Percentiles rank a stretch among this genome's conserved stretches.
Evolutionary conservation across 257 asterid species (phyloP).

Genomic region (Schizonepeta tenuifolia): DNA sequence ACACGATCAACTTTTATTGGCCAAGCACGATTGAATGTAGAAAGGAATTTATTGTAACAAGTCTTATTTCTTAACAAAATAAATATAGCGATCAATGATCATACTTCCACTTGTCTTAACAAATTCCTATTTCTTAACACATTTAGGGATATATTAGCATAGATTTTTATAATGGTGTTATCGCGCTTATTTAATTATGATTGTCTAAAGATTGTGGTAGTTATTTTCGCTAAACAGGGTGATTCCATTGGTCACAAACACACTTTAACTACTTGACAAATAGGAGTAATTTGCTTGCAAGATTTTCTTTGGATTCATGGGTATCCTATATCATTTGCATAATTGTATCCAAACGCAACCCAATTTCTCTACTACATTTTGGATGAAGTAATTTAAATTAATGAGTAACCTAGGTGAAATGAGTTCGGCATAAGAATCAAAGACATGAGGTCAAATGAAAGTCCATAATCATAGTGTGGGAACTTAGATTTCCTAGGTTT

Average conservation of each 20-base stretch:
- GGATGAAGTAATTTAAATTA: not conserved
- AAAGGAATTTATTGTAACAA: not conserved
- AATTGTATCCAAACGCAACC: not conserved
- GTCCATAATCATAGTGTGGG: not conserved
- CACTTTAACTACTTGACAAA: not conserved
- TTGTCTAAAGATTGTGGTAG: not conserved
- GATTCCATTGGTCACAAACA: not conserved
- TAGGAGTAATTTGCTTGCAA: too few species aligned
- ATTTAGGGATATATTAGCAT: not conserved
- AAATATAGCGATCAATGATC: too few species aligned
- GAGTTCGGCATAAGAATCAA: not conserved
- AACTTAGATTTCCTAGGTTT: not conserved
- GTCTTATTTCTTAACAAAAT: not conserved
- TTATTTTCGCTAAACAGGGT: not conserved
- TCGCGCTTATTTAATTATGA: not conserved
- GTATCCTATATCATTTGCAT: too few species aligned
- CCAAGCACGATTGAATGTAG: not conserved
- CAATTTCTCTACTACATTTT: not conserved
- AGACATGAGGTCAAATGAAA: not conserved
- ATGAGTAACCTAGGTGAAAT: not conserved
- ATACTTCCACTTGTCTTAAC: not conserved
- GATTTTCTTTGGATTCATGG: too few species aligned
- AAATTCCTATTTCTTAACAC: not conserved
- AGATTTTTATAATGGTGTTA: not conserved
- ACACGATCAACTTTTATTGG: not conserved